These are phyloP conservation scores for Aspergillus ostianus DNA, from an alignment of 495 filamentous ascomycete genomes.

Conservation along the genomic window DNA sequence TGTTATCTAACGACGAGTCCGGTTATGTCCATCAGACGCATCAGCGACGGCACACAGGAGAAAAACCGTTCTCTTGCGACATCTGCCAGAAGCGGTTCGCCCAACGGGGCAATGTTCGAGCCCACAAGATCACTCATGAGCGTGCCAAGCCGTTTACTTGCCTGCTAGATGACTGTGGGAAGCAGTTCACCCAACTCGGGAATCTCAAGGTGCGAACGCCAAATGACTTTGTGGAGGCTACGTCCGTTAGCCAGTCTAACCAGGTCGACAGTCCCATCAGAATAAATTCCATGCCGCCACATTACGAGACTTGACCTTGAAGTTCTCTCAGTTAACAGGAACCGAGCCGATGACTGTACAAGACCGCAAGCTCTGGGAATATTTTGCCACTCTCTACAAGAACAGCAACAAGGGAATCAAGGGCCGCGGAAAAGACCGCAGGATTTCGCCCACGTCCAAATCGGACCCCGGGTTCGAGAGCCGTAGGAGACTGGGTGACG, in stretches of 20 bases:
- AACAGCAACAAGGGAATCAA: conserved; percentile 94
- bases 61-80: conserved; percentile 81
- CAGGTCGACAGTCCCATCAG: conserved; percentile 70
- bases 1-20: background rate
- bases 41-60: conserved; percentile 81
- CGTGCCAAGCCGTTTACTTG: conserved; percentile 78
- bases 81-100: conserved; percentile 80
- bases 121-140: conserved; percentile 80
- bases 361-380: conserved; percentile 81
- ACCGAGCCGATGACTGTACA: conserved; percentile 59
- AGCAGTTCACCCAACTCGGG: conserved; percentile 83
- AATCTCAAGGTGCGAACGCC: conserved; percentile 71
- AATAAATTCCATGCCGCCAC: conserved; percentile 84
- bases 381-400: conserved; percentile 86
- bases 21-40: conserved; percentile 58
- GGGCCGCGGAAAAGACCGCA: conserved; percentile 81
- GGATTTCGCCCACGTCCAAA: conserved; percentile 38
- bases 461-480: conserved; percentile 20
- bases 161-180: conserved; percentile 75
- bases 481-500: conserved; percentile 22
- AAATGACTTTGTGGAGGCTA: conserved; percentile 5
- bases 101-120: conserved; percentile 81
- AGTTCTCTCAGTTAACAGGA: conserved; percentile 65
- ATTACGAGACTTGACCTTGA: conserved; percentile 67
- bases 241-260: conserved; percentile 5